Evolutionary conservation across 495 filamentous ascomycete genomes (phyloP).

Genomic region (Tuber borchii): DNA sequence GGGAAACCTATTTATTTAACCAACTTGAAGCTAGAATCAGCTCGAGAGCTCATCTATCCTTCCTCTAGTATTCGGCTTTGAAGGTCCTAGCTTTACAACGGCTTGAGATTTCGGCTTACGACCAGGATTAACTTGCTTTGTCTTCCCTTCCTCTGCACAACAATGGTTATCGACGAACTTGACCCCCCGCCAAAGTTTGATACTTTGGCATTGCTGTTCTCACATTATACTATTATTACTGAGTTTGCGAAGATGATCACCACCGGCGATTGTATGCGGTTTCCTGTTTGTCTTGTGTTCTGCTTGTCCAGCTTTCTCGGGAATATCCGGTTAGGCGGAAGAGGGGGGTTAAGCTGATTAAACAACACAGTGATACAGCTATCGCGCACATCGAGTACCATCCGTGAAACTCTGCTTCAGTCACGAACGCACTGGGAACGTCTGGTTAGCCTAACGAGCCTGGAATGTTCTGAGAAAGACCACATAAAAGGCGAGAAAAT

Average conservation of each 20-base stretch:
- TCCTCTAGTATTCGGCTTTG: background rate
- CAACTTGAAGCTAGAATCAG: background rate
- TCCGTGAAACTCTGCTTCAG: conserved; percentile 28
- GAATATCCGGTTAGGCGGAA: background rate
- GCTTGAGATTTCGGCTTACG: background rate
- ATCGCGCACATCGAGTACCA: conserved; percentile 32
- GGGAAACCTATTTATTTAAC: background rate
- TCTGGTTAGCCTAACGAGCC: conserved; percentile 22
- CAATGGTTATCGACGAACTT: background rate
- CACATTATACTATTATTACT: conserved; percentile 30
- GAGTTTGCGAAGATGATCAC: conserved; percentile 23
- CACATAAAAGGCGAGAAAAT: conserved; percentile 33
- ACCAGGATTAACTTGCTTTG: background rate
- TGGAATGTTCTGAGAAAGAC: conserved; percentile 20
- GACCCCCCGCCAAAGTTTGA: conserved; percentile 30
- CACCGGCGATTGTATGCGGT: conserved; percentile 28
- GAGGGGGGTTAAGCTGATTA: background rate
- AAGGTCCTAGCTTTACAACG: background rate
- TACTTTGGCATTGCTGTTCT: conserved; percentile 28
- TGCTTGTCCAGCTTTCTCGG: background rate
- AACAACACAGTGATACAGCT: conserved; percentile 29
- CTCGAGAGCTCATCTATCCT: background rate
- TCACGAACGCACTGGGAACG: conserved; percentile 23
- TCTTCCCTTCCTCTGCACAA: conserved; percentile 13
- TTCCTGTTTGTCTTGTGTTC: background rate